phyloP scores from a whole-genome alignment of 106 monocot species.

The Phalaenopsis aphrodite region DNA sequence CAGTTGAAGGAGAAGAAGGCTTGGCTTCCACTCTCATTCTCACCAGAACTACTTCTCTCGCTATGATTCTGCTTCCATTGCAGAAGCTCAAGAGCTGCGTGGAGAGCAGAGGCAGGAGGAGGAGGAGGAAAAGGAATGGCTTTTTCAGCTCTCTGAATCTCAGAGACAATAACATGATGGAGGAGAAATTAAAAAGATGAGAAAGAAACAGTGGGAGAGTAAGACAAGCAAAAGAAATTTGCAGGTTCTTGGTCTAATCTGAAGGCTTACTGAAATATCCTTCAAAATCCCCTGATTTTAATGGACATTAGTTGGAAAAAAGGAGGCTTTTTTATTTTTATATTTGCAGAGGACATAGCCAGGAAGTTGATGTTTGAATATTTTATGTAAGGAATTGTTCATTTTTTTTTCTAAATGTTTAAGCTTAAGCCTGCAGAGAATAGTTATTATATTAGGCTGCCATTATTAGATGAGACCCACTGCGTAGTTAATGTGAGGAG shows the following conservation, averaged over 20 bases:
- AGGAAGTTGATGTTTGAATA: neutral
- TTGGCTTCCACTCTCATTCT: neutral
- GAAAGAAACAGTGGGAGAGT: neutral
- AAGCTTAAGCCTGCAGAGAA: neutral
- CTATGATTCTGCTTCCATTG: conserved; percentile 14
- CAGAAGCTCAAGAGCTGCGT: conserved; percentile 5
- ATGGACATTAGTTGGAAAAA: neutral
- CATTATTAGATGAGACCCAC: neutral
- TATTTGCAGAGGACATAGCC: neutral
- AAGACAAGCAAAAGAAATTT: neutral
- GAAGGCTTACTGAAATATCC: neutral
- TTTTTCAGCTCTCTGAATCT: neutral
- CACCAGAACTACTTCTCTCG: neutral
- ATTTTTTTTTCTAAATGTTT: neutral
- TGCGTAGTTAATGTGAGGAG: neutral
- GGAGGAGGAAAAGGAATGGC: conserved; percentile 6
- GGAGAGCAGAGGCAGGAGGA: conserved; percentile 10
- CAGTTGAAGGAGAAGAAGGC: conserved; percentile 8
- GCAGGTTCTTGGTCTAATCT: neutral
- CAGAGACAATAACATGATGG: neutral
- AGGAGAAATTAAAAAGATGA: neutral
- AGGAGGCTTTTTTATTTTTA: neutral
- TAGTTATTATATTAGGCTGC: neutral
- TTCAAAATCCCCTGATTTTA: neutral
- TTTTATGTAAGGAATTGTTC: neutral